Evolutionary conservation across 1,284 basidiomycete genomes (phyloP).

Genomic region (Phylloboletellus chloephorus): DNA sequence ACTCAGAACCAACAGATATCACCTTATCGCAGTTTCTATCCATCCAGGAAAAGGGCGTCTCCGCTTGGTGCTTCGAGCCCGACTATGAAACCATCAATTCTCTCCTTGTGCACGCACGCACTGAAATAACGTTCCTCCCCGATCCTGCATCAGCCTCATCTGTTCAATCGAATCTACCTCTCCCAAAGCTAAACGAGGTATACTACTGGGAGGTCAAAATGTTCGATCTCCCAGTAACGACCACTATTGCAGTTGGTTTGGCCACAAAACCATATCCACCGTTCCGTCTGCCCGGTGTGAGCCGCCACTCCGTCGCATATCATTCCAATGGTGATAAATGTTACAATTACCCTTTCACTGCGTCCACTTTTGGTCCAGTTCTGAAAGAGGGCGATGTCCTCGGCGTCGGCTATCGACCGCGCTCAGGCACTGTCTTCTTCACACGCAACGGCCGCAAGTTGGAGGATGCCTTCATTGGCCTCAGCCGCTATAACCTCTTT

Average conservation of each 20-base stretch:
- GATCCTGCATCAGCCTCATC: conserved; percentile 90
- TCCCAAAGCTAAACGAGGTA: conserved; percentile 94
- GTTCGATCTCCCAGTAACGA: conserved; percentile 86
- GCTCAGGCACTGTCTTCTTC: conserved; percentile 95
- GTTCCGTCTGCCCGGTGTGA: conserved; percentile 87
- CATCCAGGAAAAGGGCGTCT: conserved; percentile 96
- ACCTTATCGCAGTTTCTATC: conserved; percentile 95
- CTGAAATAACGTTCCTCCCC: conserved; percentile 92
- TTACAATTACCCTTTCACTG: conserved; percentile 94
- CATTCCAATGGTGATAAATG: conserved; percentile 97
- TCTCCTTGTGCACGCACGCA: conserved; percentile 86
- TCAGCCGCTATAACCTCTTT: conserved; percentile 88
- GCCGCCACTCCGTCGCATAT: conserved; percentile 91
- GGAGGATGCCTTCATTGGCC: conserved; percentile 88
- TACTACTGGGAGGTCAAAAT: conserved; percentile 99
- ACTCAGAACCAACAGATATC: conserved; percentile 91
- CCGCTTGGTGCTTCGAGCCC: conserved; percentile 96
- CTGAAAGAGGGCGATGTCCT: conserved; percentile 93
- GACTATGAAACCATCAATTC: conserved; percentile 92
- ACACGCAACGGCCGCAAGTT: conserved; percentile 93
- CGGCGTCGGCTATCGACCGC: conserved; percentile 88
- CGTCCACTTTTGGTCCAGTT: conserved; percentile 77
- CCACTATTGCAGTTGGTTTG: conserved; percentile 82
- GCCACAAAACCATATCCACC: conserved; percentile 94
- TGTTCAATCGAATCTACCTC: conserved; percentile 90